Base-by-base conservation (phyloP, 257 asterid genomes). In the Gentiana dahurica region DNA sequence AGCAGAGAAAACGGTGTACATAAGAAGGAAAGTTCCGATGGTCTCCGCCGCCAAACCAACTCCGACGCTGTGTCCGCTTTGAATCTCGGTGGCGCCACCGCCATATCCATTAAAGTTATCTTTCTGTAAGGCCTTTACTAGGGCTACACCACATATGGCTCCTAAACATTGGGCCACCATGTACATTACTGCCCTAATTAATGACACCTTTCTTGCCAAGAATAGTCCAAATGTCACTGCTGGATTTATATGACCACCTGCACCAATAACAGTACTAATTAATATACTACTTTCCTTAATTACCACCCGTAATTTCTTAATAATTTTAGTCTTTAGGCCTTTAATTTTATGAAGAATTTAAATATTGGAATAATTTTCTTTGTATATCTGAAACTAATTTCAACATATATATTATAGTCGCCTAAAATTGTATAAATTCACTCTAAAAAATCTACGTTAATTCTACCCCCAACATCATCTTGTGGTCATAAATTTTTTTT, bases 1-100 rank as follows among this genome's bases (percentile, higher is more conserved):
- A 67, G 94, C 94, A 38, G 94, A 81, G 79, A 84, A 84, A 53
- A 84, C 89, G 6, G 89, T 84, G 85, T 81, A 84, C 54, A 84
- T 87, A 2, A 84, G 86, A 58, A 84, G 87, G 55, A 84, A 84
- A 8, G 94, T 84, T 51, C 94, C 94, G 51, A 84, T 79, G 52
- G 81, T 79, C 79, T 84, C 94, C 1, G 89, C 89, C 0, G 73
- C 61, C 48, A 84, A 57, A 24, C 87, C 94, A 1, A 67, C 73
- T 36, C 83, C 81, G 34, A 58, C 58, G 81, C 70, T 75, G 76
- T 73, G 67, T 38, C 77, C 81, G n/a, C 1, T 52, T 55, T 55
- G 44, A 3, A 84, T 68, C 44, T 5, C 57, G 63, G 81, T 84
- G 10, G 85, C 83, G 1, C 87, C 94, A 37, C 94, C 94, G 49